Evolutionary conservation across 2,329 filamentous ascomycete genomes (phyloP), one percentile per base, ranked within the genome.

Genomic region (Alternaria sp.): DNA sequence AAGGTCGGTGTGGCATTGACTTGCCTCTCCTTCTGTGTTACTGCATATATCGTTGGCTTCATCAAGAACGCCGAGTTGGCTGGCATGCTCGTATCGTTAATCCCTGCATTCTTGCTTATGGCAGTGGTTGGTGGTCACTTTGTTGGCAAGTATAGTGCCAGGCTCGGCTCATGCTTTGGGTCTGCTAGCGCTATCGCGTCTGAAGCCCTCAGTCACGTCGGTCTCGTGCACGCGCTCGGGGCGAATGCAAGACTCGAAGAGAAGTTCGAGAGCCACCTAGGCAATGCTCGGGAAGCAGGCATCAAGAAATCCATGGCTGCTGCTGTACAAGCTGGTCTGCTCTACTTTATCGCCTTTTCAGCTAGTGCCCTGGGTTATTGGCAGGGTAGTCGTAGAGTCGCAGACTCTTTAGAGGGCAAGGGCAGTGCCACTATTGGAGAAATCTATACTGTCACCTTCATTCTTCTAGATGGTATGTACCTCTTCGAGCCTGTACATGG

Each of bases 351-450:
- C 64, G 87, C 88, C 4, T 91, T 89, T 64, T 84, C 87, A 2
- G 87, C 87, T 7, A 91, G 90, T 71, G 87, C 87, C 1, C 79
- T 91, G 14, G 87, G 88, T 0, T 91, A 89, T 70, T 91, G 88
- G 87, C 85, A 90, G 72, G 89, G 88, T 48, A 88, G 86, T 63
- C 81, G 79, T 36, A 83, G 83, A 52, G 83, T 88, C 42, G 83
- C 82, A 11, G 78, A 79, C 12, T 79, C 82, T 4, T 70, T 81
- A 0, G 73, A 75, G 43, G 72, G 71, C 20, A 64, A 64, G 7
- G 73, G 68, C 9, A 73, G 65, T 42, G 68, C 75, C 2, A 78
- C 78, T 6, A 71, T 81, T 20, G 85, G 85, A 39, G 75, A 81
- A n/a, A 83, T 82, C 1, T 87, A 83, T 65, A 86, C 85, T 0